Evolutionary conservation across 2,329 filamentous ascomycete species (phyloP).

Genomic region (Elsinoe batatas): DNA sequence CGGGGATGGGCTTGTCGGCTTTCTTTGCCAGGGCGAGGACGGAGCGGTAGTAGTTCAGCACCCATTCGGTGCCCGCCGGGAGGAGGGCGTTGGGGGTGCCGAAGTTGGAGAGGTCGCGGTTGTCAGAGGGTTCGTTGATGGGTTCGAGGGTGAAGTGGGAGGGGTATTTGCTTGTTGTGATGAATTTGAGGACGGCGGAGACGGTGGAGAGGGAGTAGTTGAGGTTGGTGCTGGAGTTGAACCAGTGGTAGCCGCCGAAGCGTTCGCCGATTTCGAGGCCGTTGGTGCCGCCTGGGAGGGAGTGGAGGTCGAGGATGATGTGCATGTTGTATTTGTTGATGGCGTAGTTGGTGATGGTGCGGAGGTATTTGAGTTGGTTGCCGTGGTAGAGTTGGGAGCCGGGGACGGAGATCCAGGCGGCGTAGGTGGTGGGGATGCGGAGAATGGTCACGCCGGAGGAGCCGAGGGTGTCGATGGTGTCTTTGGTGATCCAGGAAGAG

Average conservation of each 20-base stretch:
- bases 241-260: slow-evolving; percentile 27
- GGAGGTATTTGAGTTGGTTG: slow-evolving; percentile 14
- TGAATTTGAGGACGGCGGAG: slow-evolving; percentile 26
- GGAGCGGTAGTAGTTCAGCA: slow-evolving; percentile 23
- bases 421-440: slow-evolving; percentile 15
- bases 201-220: slow-evolving; percentile 27
- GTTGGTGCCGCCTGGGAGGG: slow-evolving; percentile 28
- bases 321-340: slow-evolving; percentile 29
- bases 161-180: slow-evolving; percentile 22
- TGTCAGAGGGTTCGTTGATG: slow-evolving; percentile 32
- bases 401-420: slow-evolving; percentile 15
- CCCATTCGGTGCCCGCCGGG: slow-evolving; percentile 24
- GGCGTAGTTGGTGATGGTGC: slow-evolving; percentile 22
- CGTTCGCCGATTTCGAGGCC: slow-evolving; percentile 22
- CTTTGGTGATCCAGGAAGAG: slow-evolving; percentile 18
- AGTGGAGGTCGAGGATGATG: slow-evolving; percentile 28
- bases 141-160: slow-evolving; percentile 29
- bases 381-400: slow-evolving; percentile 14
- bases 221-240: slow-evolving; percentile 28
- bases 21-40: neutral
- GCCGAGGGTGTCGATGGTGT: slow-evolving; percentile 14
- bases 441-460: slow-evolving; percentile 13
- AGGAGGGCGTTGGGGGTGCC: slow-evolving; percentile 25
- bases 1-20: slow-evolving; percentile 11
- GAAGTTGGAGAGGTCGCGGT: slow-evolving; percentile 24